Evolutionary conservation across 2,329 filamentous ascomycete genomes (phyloP).

Genomic region (Meredithiella fracta): DNA sequence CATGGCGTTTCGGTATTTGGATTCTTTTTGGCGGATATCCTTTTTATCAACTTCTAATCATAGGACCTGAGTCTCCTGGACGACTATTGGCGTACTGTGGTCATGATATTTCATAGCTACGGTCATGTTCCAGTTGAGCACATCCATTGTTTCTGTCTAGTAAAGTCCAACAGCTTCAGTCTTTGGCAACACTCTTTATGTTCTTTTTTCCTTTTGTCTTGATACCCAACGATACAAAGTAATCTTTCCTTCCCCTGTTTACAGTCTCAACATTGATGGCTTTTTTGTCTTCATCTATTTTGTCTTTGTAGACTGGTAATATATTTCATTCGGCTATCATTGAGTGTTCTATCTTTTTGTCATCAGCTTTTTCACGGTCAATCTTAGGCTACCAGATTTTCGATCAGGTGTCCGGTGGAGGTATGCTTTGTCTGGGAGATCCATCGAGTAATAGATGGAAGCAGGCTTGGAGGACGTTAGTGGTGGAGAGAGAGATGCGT

Average conservation of each 20-base stretch:
- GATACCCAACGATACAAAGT: background rate
- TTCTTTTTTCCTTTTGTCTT: background rate
- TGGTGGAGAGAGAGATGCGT: no score
- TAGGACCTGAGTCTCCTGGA: background rate
- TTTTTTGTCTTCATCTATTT: background rate
- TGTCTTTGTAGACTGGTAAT: background rate
- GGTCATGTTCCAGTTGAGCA: background rate
- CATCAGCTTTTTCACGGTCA: no score
- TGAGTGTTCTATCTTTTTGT: no score
- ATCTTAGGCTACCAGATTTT: no score
- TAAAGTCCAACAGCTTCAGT: background rate
- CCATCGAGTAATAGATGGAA: no score
- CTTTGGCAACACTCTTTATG: background rate
- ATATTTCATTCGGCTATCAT: no score
- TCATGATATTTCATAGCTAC: background rate
- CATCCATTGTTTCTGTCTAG: background rate
- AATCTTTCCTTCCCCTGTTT: background rate
- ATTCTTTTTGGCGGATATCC: constrained; percentile 1
- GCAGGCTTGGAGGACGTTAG: no score
- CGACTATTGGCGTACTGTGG: no score
- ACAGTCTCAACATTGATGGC: background rate
- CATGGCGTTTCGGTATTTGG: constrained; percentile 10
- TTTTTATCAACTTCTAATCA: background rate
- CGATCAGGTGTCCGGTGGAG: no score
- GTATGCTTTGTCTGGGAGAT: no score